Evolutionary conservation across 495 filamentous ascomycete species (phyloP).

Genomic region (Penicillium odoratum): DNA sequence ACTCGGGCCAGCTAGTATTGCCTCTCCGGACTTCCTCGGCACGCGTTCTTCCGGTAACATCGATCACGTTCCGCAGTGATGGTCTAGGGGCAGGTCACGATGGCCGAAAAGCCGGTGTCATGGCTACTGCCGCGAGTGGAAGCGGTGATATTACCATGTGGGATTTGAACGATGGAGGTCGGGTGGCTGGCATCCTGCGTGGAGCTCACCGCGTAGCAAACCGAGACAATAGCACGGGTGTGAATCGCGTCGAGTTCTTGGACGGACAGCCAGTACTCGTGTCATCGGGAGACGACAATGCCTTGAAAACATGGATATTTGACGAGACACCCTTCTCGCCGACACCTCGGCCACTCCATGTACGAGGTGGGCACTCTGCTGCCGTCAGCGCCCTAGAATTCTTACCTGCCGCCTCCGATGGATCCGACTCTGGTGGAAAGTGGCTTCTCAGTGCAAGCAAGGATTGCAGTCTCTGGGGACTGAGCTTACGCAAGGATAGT

Average conservation of each 20-base stretch:
- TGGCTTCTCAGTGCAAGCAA: slow-evolving; percentile 89
- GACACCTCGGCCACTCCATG: slow-evolving; percentile 79
- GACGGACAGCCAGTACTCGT: slow-evolving; percentile 88
- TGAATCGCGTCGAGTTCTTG: slow-evolving; percentile 85
- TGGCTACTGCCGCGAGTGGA: slow-evolving; percentile 72
- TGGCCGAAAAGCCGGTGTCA: slow-evolving; percentile 74
- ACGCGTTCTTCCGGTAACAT: slow-evolving; percentile 59
- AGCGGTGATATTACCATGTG: slow-evolving; percentile 91
- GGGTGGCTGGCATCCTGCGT: slow-evolving; percentile 76
- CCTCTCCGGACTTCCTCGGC: slow-evolving; percentile 60
- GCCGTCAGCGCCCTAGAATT: slow-evolving; percentile 79
- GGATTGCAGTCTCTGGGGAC: slow-evolving; percentile 90
- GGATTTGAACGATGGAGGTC: slow-evolving; percentile 87
- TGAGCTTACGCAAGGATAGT: slow-evolving; percentile 90
- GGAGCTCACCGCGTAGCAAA: slow-evolving; percentile 75
- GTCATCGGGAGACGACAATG: slow-evolving; percentile 89
- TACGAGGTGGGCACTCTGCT: slow-evolving; percentile 82
- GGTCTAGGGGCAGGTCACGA: slow-evolving; percentile 87
- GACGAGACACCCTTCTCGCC: slow-evolving; percentile 83
- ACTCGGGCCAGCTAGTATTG: slow-evolving; percentile 68
- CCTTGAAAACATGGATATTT: slow-evolving; percentile 92
- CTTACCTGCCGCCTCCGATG: slow-evolving; percentile 81
- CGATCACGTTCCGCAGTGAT: slow-evolving; percentile 89
- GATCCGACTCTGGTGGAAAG: slow-evolving; percentile 83
- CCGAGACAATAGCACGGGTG: slow-evolving; percentile 55